These are phyloP conservation scores for Colletotrichum scovillei DNA, from an alignment of 2,329 filamentous ascomycete genomes.

Conservation along the genomic window DNA sequence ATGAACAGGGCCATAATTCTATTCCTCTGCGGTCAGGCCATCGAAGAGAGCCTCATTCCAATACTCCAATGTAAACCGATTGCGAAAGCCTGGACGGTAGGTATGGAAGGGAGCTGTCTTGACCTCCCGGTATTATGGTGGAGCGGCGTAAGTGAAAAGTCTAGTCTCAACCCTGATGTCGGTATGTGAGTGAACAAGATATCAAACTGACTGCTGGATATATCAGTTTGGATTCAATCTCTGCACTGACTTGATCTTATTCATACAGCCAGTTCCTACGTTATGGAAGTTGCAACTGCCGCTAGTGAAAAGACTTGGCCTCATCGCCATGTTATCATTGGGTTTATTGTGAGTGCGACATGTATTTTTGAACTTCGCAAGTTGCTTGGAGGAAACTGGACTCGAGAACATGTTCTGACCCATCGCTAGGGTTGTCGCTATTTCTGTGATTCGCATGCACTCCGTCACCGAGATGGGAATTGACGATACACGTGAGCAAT, in stretches of 20 bases:
- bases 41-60: slow-evolving; percentile 44
- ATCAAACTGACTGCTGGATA: no score
- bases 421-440: slow-evolving; percentile 36
- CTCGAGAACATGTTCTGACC: neutral
- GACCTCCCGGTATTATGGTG: slow-evolving; percentile 47
- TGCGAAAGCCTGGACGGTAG: slow-evolving; percentile 41
- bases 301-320: slow-evolving; percentile 41
- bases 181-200: no score
- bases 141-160: slow-evolving; percentile 41
- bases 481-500: slow-evolving; percentile 39
- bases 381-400: neutral
- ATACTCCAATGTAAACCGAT: slow-evolving; percentile 44
- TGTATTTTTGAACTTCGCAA: no score
- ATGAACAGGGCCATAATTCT: slow-evolving; percentile 43
- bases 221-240: slow-evolving; percentile 48
- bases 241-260: slow-evolving; percentile 48
- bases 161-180: neutral
- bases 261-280: slow-evolving; percentile 50
- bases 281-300: slow-evolving; percentile 49
- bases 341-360: slow-evolving; percentile 40
- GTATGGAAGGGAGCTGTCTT: slow-evolving; percentile 40
- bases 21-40: slow-evolving; percentile 43
- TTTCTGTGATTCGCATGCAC: slow-evolving; percentile 41
- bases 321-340: slow-evolving; percentile 43
- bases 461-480: slow-evolving; percentile 39